Conservation (phyloP, 106 monocot species). For the Alisma plantagoaquatica region DNA sequence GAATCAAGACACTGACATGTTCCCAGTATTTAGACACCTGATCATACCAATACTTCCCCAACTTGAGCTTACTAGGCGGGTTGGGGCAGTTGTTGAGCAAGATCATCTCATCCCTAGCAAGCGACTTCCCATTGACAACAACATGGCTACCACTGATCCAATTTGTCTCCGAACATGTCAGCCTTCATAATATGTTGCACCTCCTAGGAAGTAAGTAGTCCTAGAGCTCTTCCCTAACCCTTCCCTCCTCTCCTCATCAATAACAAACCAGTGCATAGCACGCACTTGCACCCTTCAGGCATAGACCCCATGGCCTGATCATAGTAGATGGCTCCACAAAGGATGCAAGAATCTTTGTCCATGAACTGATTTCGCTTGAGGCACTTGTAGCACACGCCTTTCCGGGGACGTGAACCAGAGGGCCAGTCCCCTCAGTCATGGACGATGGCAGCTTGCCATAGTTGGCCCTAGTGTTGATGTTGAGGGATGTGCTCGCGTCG, state of each 20-base stretch:
- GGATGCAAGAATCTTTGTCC: conserved; percentile 65
- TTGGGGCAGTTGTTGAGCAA: conserved; percentile 40
- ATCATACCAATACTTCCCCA: conserved; percentile 87
- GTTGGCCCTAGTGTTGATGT: background rate
- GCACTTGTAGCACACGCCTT: conserved; percentile 48
- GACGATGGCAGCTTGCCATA: background rate
- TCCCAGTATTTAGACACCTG: conserved; percentile 86
- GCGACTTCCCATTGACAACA: conserved; percentile 48
- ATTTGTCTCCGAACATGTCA: conserved; percentile 67
- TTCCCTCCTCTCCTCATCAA: conserved; percentile 55
- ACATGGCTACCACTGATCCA: conserved; percentile 47
- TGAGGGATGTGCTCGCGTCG: too few species aligned
- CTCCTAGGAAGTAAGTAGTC: conserved; percentile 52
- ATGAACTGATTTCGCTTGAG: conserved; percentile 50
- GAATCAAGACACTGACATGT: too few species aligned
- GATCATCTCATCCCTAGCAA: conserved; percentile 52
- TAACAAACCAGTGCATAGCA: conserved; percentile 43
- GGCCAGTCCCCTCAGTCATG: background rate
- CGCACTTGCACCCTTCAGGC: conserved; percentile 88
- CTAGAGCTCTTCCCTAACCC: conserved; percentile 57
- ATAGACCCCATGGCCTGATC: conserved; percentile 67
- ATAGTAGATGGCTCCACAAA: conserved; percentile 73
- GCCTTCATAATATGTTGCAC: conserved; percentile 65
- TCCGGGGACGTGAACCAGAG: background rate
- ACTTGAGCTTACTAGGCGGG: conserved; percentile 52